Evolutionary conservation across 2,329 filamentous ascomycete genomes (phyloP).

Genomic region (Alternaria sp.): DNA sequence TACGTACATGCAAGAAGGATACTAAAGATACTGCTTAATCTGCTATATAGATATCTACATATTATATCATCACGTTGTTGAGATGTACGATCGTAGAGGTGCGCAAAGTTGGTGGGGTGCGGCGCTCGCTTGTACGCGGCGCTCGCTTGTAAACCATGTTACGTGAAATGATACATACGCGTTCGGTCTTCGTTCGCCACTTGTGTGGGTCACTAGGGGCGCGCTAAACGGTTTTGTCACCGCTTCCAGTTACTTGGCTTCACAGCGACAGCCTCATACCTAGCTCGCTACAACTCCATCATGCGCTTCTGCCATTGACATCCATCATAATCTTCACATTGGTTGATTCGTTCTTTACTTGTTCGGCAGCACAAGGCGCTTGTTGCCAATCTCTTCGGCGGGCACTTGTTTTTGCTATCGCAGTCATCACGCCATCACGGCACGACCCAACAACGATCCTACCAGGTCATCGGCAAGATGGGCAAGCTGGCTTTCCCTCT

Average conservation of each 20-base stretch:
- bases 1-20: too few relatives aligned
- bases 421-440: background rate
- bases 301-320: background rate
- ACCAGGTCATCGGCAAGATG: slow-evolving; percentile 26
- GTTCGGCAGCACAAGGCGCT: background rate
- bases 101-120: too few relatives aligned
- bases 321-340: background rate
- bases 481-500: slow-evolving; percentile 43
- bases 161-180: slow-evolving; percentile 14
- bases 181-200: slow-evolving; percentile 19
- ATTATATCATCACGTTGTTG: too few relatives aligned
- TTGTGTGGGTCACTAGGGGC: slow-evolving; percentile 14
- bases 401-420: background rate
- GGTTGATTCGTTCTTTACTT: background rate
- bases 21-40: too few relatives aligned
- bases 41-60: too few relatives aligned
- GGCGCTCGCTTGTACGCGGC: too few relatives aligned
- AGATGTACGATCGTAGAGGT: too few relatives aligned
- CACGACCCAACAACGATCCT: slow-evolving; percentile 1
- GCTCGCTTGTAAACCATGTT: too few relatives aligned
- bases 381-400: background rate
- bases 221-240: slow-evolving; percentile 16
- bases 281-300: background rate
- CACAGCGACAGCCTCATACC: background rate
- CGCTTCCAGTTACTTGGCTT: slow-evolving; percentile 11